phyloP scores from a whole-genome alignment of 176 grass and related monocot species.

The Dactylis glomerata region DNA sequence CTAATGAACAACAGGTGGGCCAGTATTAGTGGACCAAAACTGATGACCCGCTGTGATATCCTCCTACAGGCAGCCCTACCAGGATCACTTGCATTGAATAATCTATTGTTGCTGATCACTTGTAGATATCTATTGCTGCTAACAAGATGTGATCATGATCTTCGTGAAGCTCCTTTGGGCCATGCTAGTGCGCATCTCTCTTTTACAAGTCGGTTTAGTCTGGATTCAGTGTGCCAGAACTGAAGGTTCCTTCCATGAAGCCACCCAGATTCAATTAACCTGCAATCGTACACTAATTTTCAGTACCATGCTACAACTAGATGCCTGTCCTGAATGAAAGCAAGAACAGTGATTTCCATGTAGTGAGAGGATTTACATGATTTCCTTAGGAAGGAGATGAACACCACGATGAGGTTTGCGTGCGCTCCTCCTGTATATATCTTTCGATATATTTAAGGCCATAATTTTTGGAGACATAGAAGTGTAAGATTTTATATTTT shows the following conservation, averaged over 20 bases:
- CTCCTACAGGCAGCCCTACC: constrained; percentile 4
- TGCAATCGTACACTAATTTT: constrained; percentile 3
- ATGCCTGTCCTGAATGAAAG: neutral
- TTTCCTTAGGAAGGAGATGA: constrained; percentile 75
- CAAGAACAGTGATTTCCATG: neutral
- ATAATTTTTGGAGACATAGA: too few relatives aligned
- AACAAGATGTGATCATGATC: constrained; percentile 30
- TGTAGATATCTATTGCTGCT: too few relatives aligned
- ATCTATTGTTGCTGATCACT: too few relatives aligned
- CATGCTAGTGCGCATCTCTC: neutral
- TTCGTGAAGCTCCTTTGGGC: neutral
- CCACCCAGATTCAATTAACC: neutral
- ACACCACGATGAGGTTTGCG: constrained; percentile 75
- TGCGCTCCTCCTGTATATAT: too few relatives aligned
- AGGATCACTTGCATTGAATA: neutral
- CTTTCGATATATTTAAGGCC: too few relatives aligned
- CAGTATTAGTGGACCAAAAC: constrained; percentile 17
- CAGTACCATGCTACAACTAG: neutral
- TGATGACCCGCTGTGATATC: constrained; percentile 16
- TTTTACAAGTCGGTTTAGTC: neutral
- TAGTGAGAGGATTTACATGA: constrained; percentile 36
- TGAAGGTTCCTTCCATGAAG: neutral
- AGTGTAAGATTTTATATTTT: neutral
- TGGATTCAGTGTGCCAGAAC: neutral
- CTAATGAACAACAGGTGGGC: neutral